Base-by-base conservation (phyloP, 495 filamentous ascomycete genomes). In the Darksidea phi region DNA sequence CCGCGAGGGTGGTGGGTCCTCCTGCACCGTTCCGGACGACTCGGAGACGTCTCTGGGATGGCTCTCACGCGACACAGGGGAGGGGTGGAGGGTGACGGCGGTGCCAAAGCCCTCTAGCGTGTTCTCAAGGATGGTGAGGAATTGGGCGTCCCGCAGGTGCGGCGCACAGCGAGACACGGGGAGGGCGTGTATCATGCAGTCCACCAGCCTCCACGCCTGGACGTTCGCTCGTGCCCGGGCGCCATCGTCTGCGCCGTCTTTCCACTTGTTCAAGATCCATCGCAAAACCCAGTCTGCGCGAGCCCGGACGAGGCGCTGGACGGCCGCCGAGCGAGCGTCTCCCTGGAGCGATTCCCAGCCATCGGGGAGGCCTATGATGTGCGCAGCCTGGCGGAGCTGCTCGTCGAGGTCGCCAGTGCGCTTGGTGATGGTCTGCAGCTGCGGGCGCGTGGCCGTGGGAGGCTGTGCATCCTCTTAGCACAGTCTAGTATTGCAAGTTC, bases 281-380 rank as follows among this genome's bases (percentile, higher is more conserved):
- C 80, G 77, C 23, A 87, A 70, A 7, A 86, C 76, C 84, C 84
- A 88, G 72, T 88, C 84, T 62, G 84, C 80, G 71, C 84, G 80
- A 20, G 63, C 70, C 57, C 65, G 57, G 23, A 66, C 52, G 28
- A 61, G 38, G 32, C 50, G 15, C 78, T 77, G 12, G 75, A 74
- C 13, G 71, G 67, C 70, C 56, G 23, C 51, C 61, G 54, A 67
- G 59, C 25, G 56, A 13, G 11, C n/a, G 4, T 18, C 12, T 21
- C 23, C 43, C 7, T 13, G 21, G 54, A 26, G 67, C 38, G 42
- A 71, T 57, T 54, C 62, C 64, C 67, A 71, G 50, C 55, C 67
- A 65, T 64, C 72, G 68, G 53, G 70, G 1, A 67, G 53, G 24
- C 64, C 56, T 12, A 62, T 62, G 15, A 64, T 67, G 7, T 48